phyloP scores from a whole-genome alignment of 2,329 filamentous ascomycete genomes.

The Metarhizium anisopliae region DNA sequence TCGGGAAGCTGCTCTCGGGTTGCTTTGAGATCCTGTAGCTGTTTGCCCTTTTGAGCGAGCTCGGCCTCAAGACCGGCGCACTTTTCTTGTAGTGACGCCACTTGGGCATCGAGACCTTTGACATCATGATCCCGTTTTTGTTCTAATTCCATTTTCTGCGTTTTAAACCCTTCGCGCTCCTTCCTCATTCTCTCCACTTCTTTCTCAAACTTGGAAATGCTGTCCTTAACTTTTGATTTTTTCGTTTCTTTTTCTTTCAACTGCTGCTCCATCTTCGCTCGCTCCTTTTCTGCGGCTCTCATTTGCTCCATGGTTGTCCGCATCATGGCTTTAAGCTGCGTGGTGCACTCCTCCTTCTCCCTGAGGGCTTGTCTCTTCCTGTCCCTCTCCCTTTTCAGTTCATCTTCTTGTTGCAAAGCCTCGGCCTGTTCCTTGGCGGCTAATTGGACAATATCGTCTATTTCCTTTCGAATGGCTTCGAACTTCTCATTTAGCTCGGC shows the following conservation, averaged over 20 bases:
- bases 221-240: slow-evolving; percentile 60
- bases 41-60: slow-evolving; percentile 55
- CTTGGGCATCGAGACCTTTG: slow-evolving; percentile 44
- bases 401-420: slow-evolving; percentile 53
- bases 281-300: slow-evolving; percentile 69
- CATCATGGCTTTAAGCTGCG: slow-evolving; percentile 73
- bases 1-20: slow-evolving; percentile 55
- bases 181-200: slow-evolving; percentile 51
- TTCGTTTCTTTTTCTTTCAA: slow-evolving; percentile 62
- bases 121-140: slow-evolving; percentile 42
- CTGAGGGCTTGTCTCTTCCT: slow-evolving; percentile 68
- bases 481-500: slow-evolving; percentile 75
- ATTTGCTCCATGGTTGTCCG: slow-evolving; percentile 74
- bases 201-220: slow-evolving; percentile 58
- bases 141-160: slow-evolving; percentile 42
- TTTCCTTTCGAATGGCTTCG: slow-evolving; percentile 71
- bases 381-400: slow-evolving; percentile 70
- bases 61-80: slow-evolving; percentile 60
- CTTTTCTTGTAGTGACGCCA: slow-evolving; percentile 54
- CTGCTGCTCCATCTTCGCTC: slow-evolving; percentile 65
- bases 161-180: slow-evolving; percentile 44
- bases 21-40: slow-evolving; percentile 66
- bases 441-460: slow-evolving; percentile 66
- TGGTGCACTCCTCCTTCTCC: slow-evolving; percentile 85
- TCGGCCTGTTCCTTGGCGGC: slow-evolving; percentile 66